Evolutionary conservation across 225 moss, liverwort and hornwort species (phyloP), one percentile per base, ranked within the genome.

Genomic region (Marchantia polymorpha): DNA sequence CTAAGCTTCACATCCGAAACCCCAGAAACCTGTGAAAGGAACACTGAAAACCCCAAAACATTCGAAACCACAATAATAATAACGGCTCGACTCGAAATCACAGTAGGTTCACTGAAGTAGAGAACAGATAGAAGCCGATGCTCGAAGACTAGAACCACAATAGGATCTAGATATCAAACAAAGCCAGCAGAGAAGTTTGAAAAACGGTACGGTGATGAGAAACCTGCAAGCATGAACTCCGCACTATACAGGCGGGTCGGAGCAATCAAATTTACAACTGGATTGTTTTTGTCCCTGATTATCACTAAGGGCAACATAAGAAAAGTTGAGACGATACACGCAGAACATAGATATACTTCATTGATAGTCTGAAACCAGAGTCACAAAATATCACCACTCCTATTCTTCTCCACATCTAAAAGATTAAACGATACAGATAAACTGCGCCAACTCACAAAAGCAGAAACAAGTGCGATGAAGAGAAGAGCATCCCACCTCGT

Each of bases 401-500:
- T 17, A 0, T 15, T 16, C 13, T 20, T 58, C 15, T 58, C 7
- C 16, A 5, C 20, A 15, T 58, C 20, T 12, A 10, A 14, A 58
- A 16, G 20, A 58, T 64, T 8, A 23, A 3, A 26, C 10, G 0
- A 56, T 19, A 56, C 56, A 56, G 19, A 56, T 64, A 20, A 64
- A 20, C 16, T 16, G 15, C 58, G 12, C 19, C 20, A 14, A 5
- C 58, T 58, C 58, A 58, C 39, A 39, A 39, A 5, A 39, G 3
- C 39, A 39, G 39, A 39, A 39, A 39, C 39, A 39, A 39, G 39
- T 39, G 39, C 39, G 39, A 56, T 13, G 56, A 19, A 56, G n/a
- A 20, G 61, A 75, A 75, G 39, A 2, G 39, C 39, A 58, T 20
- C 6, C 9, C 20, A 93, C 97, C 95, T 99, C 95, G 83, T 95